These are phyloP conservation scores for Ascochyta fabae DNA, from an alignment of 2,329 filamentous ascomycete genomes.

Conservation along the genomic window DNA sequence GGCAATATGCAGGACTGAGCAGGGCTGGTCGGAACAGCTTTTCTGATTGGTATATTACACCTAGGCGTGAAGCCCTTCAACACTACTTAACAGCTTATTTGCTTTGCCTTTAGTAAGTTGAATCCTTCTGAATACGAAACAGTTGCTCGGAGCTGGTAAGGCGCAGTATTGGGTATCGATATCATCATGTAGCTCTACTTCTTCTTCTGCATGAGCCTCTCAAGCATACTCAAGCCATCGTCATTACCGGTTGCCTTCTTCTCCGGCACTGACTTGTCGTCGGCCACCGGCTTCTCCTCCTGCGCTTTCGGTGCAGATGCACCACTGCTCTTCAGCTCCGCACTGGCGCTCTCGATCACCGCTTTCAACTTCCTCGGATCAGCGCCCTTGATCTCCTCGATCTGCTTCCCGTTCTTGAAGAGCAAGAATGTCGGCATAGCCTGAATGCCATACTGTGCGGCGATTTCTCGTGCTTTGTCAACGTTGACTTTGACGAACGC, in stretches of 20 bases:
- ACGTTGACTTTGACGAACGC: slow-evolving; percentile 64
- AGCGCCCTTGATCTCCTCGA: slow-evolving; percentile 40
- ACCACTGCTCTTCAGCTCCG: slow-evolving; percentile 7
- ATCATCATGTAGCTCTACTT: neutral
- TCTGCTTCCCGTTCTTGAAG: slow-evolving; percentile 41
- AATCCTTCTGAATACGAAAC: no score
- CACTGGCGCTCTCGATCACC: slow-evolving; percentile 30
- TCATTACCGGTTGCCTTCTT: slow-evolving; percentile 43
- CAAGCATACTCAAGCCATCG: slow-evolving; percentile 31
- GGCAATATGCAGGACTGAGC: no score
- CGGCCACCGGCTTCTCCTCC: slow-evolving; percentile 12
- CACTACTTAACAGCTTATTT: no score
- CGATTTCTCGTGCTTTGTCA: slow-evolving; percentile 58
- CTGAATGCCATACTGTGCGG: slow-evolving; percentile 57
- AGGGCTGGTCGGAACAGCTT: no score
- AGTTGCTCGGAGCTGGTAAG: no score
- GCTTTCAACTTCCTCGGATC: slow-evolving; percentile 36
- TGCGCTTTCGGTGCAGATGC: slow-evolving; percentile 12
- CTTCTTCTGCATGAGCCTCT: slow-evolving; percentile 19
- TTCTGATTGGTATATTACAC: no score
- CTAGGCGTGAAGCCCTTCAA: no score
- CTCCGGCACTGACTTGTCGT: slow-evolving; percentile 16
- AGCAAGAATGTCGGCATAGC: slow-evolving; percentile 50
- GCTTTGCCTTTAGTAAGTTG: no score
- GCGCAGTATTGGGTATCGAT: slow-evolving; percentile 8